phyloP scores from a whole-genome alignment of 495 filamentous ascomycete species.

The Penicillium flavigenum region DNA sequence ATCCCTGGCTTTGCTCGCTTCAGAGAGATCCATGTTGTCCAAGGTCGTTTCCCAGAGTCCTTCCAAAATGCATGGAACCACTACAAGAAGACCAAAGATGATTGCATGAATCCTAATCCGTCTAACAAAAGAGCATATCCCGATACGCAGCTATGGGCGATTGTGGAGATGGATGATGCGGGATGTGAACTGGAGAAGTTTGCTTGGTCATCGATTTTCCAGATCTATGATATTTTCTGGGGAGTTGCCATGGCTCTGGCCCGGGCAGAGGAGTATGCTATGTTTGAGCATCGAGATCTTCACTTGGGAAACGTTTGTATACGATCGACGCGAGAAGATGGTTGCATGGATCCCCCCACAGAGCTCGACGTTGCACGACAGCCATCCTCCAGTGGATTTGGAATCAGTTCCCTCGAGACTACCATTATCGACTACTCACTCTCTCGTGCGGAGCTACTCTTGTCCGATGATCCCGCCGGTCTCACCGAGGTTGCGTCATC shows the following conservation, averaged over 20 bases:
- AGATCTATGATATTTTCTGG: conserved; percentile 86
- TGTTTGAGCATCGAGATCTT: conserved; percentile 89
- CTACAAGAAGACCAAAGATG: conserved; percentile 57
- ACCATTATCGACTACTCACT: conserved; percentile 91
- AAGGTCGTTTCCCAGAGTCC: conserved; percentile 62
- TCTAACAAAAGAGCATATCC: conserved; percentile 57
- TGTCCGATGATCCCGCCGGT: conserved; percentile 28
- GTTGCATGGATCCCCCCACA: conserved; percentile 36
- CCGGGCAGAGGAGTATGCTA: conserved; percentile 66
- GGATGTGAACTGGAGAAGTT: conserved; percentile 72
- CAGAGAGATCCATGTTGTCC: conserved; percentile 70
- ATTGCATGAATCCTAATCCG: conserved; percentile 65
- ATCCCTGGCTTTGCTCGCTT: conserved; percentile 93
- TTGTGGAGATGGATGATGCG: conserved; percentile 86
- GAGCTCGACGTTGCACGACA: conserved; percentile 30
- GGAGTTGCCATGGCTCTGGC: conserved; percentile 73
- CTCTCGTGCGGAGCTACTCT: conserved; percentile 57
- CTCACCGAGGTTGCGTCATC: conserved; percentile 42
- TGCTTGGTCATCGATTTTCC: conserved; percentile 51
- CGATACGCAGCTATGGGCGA: conserved; percentile 70
- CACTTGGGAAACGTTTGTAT: conserved; percentile 89
- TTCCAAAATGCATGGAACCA: conserved; percentile 68
- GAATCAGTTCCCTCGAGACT: conserved; percentile 67
- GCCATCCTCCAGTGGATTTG: conserved; percentile 53
- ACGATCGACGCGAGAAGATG: conserved; percentile 40